Evolutionary conservation across 2,329 filamentous ascomycete genomes (phyloP).

Genomic region (Aphanocladium album): DNA sequence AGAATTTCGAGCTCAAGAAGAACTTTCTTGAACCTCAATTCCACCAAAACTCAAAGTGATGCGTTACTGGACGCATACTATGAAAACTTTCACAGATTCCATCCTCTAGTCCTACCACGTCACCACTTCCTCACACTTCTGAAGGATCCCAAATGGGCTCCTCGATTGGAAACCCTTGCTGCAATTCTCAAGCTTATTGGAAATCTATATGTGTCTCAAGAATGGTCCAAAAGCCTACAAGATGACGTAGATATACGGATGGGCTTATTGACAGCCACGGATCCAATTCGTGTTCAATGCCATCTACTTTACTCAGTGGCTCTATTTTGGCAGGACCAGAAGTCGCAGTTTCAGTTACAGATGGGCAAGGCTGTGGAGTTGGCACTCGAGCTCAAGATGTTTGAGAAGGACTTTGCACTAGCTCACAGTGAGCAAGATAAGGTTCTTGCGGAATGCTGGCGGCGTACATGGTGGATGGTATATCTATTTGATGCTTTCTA

Average conservation of each 20-base stretch:
- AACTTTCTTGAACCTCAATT: background rate
- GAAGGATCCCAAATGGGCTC: slow-evolving; percentile 1
- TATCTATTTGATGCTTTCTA: slow-evolving; percentile 54
- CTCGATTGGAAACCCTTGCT: slow-evolving; percentile 20
- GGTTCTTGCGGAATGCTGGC: slow-evolving; percentile 50
- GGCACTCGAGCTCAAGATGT: slow-evolving; percentile 56
- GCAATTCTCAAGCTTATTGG: slow-evolving; percentile 30
- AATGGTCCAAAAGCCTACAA: slow-evolving; percentile 11
- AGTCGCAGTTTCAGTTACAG: slow-evolving; percentile 21
- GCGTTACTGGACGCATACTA: slow-evolving; percentile 31
- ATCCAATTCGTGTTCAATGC: slow-evolving; percentile 30
- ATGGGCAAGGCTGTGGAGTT: slow-evolving; percentile 49
- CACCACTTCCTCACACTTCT: slow-evolving; percentile 15
- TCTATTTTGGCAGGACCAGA: slow-evolving; percentile 29
- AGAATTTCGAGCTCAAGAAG: background rate
- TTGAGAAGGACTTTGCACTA: slow-evolving; percentile 48
- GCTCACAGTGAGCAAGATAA: slow-evolving; percentile 42
- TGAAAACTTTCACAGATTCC: slow-evolving; percentile 28
- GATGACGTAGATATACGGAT: slow-evolving; percentile 12
- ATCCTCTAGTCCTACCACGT: slow-evolving; percentile 24
- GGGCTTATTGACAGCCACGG: background rate
- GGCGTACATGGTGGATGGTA: slow-evolving; percentile 66
- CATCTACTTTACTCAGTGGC: slow-evolving; percentile 32
- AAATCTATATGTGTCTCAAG: slow-evolving; percentile 23
- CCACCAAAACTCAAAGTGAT: slow-evolving; percentile 14